phyloP scores from a whole-genome alignment of 2,329 filamentous ascomycete species.

The Ophiocordyceps camponoti-floridani region DNA sequence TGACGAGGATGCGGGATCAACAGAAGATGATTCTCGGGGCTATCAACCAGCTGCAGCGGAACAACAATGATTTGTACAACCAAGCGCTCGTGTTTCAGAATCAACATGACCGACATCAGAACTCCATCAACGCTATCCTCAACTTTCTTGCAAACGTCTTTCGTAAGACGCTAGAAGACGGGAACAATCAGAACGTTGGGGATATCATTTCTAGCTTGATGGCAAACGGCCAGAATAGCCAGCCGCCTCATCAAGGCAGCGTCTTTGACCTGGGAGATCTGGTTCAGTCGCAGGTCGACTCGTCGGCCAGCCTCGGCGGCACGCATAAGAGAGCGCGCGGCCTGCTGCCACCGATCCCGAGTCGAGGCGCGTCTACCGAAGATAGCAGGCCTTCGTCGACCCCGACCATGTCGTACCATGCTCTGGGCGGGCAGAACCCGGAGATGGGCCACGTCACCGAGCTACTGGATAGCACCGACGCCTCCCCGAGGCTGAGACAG shows the following conservation, averaged over 20 bases:
- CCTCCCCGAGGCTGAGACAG: slow-evolving; percentile 32
- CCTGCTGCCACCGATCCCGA: slow-evolving; percentile 35
- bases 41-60: slow-evolving; percentile 61
- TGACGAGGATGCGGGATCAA: slow-evolving; percentile 67
- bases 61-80: slow-evolving; percentile 75
- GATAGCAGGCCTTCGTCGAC: slow-evolving; percentile 11
- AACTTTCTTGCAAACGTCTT: slow-evolving; percentile 96
- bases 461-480: slow-evolving; percentile 34
- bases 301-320: slow-evolving; percentile 19
- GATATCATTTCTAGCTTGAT: slow-evolving; percentile 71
- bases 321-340: slow-evolving; percentile 32
- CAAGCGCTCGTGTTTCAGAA: slow-evolving; percentile 81
- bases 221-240: slow-evolving; percentile 28
- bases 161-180: slow-evolving; percentile 76
- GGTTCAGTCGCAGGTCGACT: slow-evolving; percentile 26
- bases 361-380: slow-evolving; percentile 12
- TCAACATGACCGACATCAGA: slow-evolving; percentile 90
- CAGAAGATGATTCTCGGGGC: slow-evolving; percentile 74
- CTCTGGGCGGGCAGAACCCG: slow-evolving; percentile 14
- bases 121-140: slow-evolving; percentile 96
- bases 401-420: slow-evolving; percentile 10
- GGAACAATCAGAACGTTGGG: slow-evolving; percentile 55
- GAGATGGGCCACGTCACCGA: slow-evolving; percentile 42
- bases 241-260: slow-evolving; percentile 28
- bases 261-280: slow-evolving; percentile 45